Evolutionary conservation across 257 asterid species (phyloP), one percentile per base, ranked within the genome.

Genomic region (Fraxinus americana): DNA sequence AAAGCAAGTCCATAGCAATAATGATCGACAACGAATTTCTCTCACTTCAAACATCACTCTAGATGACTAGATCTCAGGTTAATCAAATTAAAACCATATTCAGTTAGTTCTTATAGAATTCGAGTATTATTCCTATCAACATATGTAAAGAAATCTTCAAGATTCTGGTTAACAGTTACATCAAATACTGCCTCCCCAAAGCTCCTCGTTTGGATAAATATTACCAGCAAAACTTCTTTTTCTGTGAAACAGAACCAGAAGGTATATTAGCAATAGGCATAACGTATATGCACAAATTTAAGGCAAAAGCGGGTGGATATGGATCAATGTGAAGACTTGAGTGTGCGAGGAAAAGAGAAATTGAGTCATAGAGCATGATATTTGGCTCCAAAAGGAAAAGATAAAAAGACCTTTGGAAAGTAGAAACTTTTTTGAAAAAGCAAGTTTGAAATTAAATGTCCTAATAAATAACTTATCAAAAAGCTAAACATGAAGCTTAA

Each of bases 211-310:
- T 19, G 17, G 71, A 74, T 75, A 52, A 39, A 57, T 68, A 79
- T 88, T 85, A 92, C 90, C 93, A 91, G 94, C 98, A 91, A 71
- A 83, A 94, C 88, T 84, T 87, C 92, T 90, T 89, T 85, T 91
- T 92, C 98, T 94, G 93, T 78, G 77, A 23, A 80, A 73, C 19
- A 6, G 76, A 38, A 68, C 72, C 75, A 50, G 27, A 66, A 70
- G 48, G 16, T 29, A 7, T 21, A 25, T 81, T 6, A 78, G 78
- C 45, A 50, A 43, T 21, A 57, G 21, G 8, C 68, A 68, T 67
- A 23, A 59, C 52, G 4, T 17, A 19, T 17, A n/a, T n/a, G 25
- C 29, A 48, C 59, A 16, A 16, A 48, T 48, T 48, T 48, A 16
- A 16, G 59, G 59, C 21, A 48, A 16, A 48, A 48, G 66, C 27